Evolutionary conservation across 148 eudicot species (phyloP).

Genomic region (Diospyros kaki): DNA sequence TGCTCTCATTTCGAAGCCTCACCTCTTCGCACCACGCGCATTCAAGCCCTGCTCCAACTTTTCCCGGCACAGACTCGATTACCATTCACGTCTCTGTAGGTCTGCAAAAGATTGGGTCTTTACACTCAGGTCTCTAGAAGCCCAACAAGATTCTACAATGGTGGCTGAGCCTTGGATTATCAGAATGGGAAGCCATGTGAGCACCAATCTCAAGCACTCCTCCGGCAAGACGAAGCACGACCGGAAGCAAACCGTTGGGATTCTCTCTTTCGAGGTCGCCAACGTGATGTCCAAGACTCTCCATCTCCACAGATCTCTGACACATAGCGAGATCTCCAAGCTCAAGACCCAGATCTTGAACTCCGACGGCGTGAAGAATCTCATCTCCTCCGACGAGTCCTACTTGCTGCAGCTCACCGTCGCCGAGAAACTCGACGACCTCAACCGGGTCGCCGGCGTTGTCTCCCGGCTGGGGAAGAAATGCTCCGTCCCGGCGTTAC

Average conservation of each 20-base stretch:
- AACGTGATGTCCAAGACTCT: constrained; percentile 84
- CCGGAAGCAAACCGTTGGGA: constrained; percentile 47
- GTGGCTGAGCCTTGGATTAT: constrained; percentile 89
- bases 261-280: constrained; percentile 84
- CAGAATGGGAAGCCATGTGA: constrained; percentile 73
- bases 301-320: constrained; percentile 60
- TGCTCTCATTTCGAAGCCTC: constrained; percentile 11
- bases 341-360: constrained; percentile 53
- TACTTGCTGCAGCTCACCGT: constrained; percentile 56
- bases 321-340: constrained; percentile 45
- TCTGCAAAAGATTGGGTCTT: too few species aligned
- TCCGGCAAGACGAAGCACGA: constrained; percentile 18
- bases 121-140: too few species aligned
- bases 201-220: constrained; percentile 60
- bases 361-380: constrained; percentile 52
- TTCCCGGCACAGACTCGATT: constrained; percentile 14
- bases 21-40: constrained; percentile 5
- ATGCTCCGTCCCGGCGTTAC: constrained; percentile 57
- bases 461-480: constrained; percentile 79
- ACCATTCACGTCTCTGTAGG: background rate
- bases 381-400: constrained; percentile 54
- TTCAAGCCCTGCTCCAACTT: constrained; percentile 21
- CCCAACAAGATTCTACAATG: constrained; percentile 29
- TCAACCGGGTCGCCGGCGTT: constrained; percentile 56
- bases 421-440: constrained; percentile 69